These are phyloP conservation scores for Volvox africanus DNA, from an alignment of 139 green algal species.

Conservation along the genomic window DNA sequence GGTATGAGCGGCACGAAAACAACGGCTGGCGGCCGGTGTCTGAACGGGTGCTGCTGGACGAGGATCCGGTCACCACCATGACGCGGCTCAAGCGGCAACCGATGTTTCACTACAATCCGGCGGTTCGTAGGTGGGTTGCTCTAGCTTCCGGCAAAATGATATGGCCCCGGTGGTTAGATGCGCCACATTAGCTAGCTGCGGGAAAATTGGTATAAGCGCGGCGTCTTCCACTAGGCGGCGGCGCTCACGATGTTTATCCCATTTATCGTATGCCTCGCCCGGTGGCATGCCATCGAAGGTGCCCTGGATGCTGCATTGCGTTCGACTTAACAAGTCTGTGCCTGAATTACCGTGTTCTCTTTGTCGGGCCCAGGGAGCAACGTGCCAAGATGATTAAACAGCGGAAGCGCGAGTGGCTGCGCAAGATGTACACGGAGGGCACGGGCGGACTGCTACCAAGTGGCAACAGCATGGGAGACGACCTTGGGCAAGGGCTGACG, in stretches of 20 bases:
- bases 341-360: no score
- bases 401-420: conserved; percentile 68
- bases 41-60: conserved; percentile 66
- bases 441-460: not conserved
- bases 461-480: not conserved
- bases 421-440: conserved; percentile 68
- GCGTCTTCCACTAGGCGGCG: no score
- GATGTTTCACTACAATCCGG: conserved; percentile 63
- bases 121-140: conserved; percentile 55
- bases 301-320: no score
- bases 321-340: no score
- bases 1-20: conserved; percentile 79
- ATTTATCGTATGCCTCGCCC: no score
- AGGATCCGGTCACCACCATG: conserved; percentile 55
- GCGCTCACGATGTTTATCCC: no score
- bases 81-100: conserved; percentile 44
- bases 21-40: conserved; percentile 83
- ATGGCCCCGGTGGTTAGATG: no score
- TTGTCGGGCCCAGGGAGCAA: conserved; percentile 57
- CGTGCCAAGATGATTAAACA: conserved; percentile 57
- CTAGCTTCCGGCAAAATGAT: no score
- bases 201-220: no score
- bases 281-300: no score
- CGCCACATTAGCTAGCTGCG: no score
- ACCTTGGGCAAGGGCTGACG: not conserved